Conservation (phyloP, 2,329 filamentous ascomycete species). For the Calonectria pteridis region DNA sequence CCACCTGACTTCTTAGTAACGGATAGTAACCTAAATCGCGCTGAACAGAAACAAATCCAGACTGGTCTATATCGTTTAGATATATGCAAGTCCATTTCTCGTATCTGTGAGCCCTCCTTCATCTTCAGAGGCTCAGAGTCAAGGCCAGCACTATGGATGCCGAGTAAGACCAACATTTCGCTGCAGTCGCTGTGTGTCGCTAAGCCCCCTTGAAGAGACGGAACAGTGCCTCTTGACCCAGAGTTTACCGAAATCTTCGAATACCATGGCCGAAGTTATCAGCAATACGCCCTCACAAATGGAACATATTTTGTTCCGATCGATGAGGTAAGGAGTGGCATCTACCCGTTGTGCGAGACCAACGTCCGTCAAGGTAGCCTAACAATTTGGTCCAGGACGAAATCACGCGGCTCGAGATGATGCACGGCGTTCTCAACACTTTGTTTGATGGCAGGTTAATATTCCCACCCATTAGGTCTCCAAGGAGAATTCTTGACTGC, state of each 20-base stretch:
- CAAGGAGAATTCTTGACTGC: conserved; percentile 75
- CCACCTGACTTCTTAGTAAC: conserved; percentile 47
- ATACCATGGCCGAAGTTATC: conserved; percentile 74
- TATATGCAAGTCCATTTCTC: conserved; percentile 13
- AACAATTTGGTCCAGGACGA: conserved; percentile 69
- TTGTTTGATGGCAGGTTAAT: conserved; percentile 77
- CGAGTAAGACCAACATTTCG: conserved; percentile 45
- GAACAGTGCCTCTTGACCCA: conserved; percentile 68
- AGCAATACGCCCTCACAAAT: conserved; percentile 75
- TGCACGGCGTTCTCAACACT: conserved; percentile 72
- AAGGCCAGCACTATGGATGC: conserved; percentile 43
- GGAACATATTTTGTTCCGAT: conserved; percentile 76
- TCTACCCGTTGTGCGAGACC: neutral
- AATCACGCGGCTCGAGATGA: conserved; percentile 71
- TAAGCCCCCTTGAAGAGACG: conserved; percentile 55
- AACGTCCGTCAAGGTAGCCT: conserved; percentile 20
- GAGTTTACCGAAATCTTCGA: conserved; percentile 69
- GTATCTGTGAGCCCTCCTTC: conserved; percentile 23
- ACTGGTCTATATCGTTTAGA: conserved; percentile 28
- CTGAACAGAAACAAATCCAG: conserved; percentile 33
- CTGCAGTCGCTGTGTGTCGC: conserved; percentile 27
- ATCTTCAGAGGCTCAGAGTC: conserved; percentile 14
- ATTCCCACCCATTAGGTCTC: conserved; percentile 73
- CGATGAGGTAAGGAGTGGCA: conserved; percentile 70
- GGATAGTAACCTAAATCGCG: conserved; percentile 41